Base-by-base conservation (phyloP, 345 rosid genomes). In the Eucalyptus curtisii region DNA sequence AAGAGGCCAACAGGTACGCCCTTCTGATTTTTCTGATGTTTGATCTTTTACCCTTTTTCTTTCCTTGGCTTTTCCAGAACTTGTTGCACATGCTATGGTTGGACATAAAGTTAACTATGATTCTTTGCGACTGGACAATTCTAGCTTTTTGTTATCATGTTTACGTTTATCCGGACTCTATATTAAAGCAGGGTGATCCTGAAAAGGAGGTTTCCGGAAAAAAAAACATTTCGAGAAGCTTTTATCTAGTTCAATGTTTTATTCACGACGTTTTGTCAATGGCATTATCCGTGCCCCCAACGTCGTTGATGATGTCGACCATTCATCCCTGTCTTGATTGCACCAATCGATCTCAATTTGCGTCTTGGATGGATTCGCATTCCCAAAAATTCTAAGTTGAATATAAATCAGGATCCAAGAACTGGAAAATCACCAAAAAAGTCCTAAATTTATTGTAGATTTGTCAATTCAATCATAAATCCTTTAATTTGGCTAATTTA, bases 401-500 rank as follows among this genome's bases (percentile, higher is more conserved):
- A 33, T 68, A 16, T 31, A 16, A 42, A 68, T 31, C 17, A 16
- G 80, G 80, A 68, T 17, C 22, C 45, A 71, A 37, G 82, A 71
- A 19, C 45, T 3, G 4, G 1, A 59, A 59, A 12, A 59, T 59
- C 14, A 59, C 1, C 31, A 5, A 59, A 59, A 25, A 59, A 12
- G 4, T 59, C 14, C 0, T 59, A 12, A 59, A 22, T 55, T 9
- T 24, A 55, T 24, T 55, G 27, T 55, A 55, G 10, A 55, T 55
- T 22, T 55, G 0, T 3, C 30, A 55, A 55, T 55, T 55, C 25
- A 55, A 9, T 55, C 27, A 24, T 55, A 8, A 55, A 55, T 22
- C 7, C 0, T 55, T 55, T 1, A 24, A 55, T 55, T 55, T 55
- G 13, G 5, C 0, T 22, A 55, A 55, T 55, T 55, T 55, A 55